A percentile compares a stretch with the other conserved stretches of the same genome.
Conservation (phyloP, 129 eudicot species). For the Erigeron canadensis region DNA sequence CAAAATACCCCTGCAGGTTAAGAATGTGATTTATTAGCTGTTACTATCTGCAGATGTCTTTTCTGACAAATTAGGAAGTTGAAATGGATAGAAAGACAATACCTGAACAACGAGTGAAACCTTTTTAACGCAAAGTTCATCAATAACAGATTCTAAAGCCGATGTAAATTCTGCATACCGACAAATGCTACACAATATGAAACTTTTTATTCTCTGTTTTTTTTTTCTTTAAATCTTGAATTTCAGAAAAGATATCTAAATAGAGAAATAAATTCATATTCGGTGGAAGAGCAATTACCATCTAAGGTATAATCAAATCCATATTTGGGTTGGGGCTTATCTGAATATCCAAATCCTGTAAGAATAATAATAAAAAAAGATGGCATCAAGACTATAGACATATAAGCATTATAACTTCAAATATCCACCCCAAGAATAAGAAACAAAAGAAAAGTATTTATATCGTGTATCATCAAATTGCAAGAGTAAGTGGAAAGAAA, state of each 20-base stretch:
- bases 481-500: slow-evolving; percentile 1
- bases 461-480: slow-evolving; percentile 8
- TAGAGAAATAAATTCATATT: slow-evolving; percentile 2
- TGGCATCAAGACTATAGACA: slow-evolving; percentile 19
- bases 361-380: slow-evolving; percentile 1
- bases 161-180: slow-evolving; percentile 72
- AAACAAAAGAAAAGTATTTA: neutral
- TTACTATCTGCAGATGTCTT: slow-evolving; percentile 1
- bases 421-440: neutral
- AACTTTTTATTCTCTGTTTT: neutral
- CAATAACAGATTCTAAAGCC: slow-evolving; percentile 72
- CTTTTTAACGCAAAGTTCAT: slow-evolving; percentile 60
- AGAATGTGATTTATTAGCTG: slow-evolving; percentile 1
- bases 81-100: slow-evolving; percentile 1
- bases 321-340: slow-evolving; percentile 90
- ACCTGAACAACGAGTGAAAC: slow-evolving; percentile 95
- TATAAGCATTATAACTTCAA: neutral
- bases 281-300: slow-evolving; percentile 40
- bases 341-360: slow-evolving; percentile 97
- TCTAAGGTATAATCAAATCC: slow-evolving; percentile 95
- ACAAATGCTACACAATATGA: slow-evolving; percentile 8
- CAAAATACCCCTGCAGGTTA: slow-evolving; percentile 79
- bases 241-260: neutral
- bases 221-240: neutral
- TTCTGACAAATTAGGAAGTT: slow-evolving; percentile 20